Evolutionary conservation across 2,329 filamentous ascomycete genomes (phyloP).

Genomic region (Verticillium tricorpus): DNA sequence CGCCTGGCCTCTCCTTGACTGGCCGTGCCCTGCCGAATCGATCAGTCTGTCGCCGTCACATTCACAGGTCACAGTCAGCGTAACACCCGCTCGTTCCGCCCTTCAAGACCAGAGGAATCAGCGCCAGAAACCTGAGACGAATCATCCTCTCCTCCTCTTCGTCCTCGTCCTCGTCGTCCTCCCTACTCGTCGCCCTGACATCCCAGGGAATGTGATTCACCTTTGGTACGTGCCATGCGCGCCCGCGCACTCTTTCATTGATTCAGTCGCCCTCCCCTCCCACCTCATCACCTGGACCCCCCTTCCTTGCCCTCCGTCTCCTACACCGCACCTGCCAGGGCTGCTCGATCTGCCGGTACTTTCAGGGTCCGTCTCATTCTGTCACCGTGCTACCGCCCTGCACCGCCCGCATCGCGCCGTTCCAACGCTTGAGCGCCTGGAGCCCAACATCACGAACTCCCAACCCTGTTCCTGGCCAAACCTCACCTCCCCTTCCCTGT

Average conservation of each 20-base stretch:
- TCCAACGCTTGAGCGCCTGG: not conserved
- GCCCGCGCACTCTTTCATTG: not conserved
- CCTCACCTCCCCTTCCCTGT: not conserved
- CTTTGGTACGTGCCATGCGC: not conserved
- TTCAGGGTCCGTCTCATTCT: not conserved
- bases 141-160: not conserved
- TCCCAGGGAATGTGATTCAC: not conserved
- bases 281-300: not conserved
- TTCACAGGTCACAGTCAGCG: not conserved
- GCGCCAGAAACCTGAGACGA: not conserved
- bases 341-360: not conserved
- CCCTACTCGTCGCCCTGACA: not conserved
- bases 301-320: not conserved
- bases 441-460: not conserved
- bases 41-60: not conserved
- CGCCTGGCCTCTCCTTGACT: not conserved
- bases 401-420: not conserved
- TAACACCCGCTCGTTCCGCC: not conserved
- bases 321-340: not conserved
- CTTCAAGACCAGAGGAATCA: not conserved
- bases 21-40: not conserved
- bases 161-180: not conserved
- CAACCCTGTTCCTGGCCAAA: not conserved
- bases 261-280: not conserved
- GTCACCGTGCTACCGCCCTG: not conserved